Evolutionary conservation across 2,329 filamentous ascomycete species (phyloP).

Genomic region (Pyrenophora graminea): DNA sequence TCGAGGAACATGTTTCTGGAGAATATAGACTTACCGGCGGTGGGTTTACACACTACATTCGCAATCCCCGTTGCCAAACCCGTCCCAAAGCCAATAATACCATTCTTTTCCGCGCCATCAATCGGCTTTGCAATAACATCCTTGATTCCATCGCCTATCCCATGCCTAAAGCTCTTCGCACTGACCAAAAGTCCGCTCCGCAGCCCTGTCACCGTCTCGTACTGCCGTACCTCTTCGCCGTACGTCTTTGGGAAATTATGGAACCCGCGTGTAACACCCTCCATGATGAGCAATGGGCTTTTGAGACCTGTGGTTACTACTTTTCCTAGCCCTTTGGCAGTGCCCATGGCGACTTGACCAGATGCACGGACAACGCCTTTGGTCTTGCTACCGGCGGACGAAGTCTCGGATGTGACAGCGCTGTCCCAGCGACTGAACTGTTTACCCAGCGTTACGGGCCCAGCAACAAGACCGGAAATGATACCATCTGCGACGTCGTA

Average conservation of each 20-base stretch:
- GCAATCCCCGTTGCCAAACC: slow-evolving; percentile 78
- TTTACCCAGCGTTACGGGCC: slow-evolving; percentile 25
- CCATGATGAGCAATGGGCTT: slow-evolving; percentile 78
- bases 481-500: slow-evolving; percentile 31
- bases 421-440: slow-evolving; percentile 16
- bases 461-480: slow-evolving; percentile 25
- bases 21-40: slow-evolving; percentile 57
- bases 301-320: slow-evolving; percentile 73
- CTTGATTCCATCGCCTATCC: slow-evolving; percentile 76
- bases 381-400: neutral
- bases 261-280: slow-evolving; percentile 80
- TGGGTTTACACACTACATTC: slow-evolving; percentile 65
- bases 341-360: slow-evolving; percentile 63
- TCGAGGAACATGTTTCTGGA: neutral
- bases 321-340: slow-evolving; percentile 67
- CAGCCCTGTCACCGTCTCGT: slow-evolving; percentile 75
- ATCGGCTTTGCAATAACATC: slow-evolving; percentile 79
- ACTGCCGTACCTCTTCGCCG: slow-evolving; percentile 75
- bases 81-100: slow-evolving; percentile 68
- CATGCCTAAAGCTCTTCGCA: slow-evolving; percentile 74
- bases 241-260: slow-evolving; percentile 84
- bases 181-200: slow-evolving; percentile 74
- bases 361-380: slow-evolving; percentile 13
- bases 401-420: neutral
- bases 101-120: slow-evolving; percentile 66